These are phyloP conservation scores for Venturia carpophila DNA, from an alignment of 2,329 filamentous ascomycete species.

Conservation along the genomic window DNA sequence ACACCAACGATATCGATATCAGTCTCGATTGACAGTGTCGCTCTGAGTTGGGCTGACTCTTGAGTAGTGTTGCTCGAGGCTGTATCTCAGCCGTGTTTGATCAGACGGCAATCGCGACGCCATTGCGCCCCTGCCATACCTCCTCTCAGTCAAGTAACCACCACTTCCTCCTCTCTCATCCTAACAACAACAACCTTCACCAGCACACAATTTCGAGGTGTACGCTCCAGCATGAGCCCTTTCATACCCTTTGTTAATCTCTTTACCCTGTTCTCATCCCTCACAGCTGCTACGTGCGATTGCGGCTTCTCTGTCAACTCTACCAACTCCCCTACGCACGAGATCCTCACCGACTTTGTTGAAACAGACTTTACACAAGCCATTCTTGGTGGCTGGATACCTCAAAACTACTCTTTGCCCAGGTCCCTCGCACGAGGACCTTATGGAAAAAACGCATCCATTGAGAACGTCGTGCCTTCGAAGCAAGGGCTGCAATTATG, in stretches of 20 bases:
- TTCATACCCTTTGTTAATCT: neutral
- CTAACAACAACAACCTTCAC: too few relatives aligned
- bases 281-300: slow-evolving; percentile 43
- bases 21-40: too few relatives aligned
- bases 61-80: too few relatives aligned
- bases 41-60: too few relatives aligned
- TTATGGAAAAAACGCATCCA: slow-evolving; percentile 56
- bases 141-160: too few relatives aligned
- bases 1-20: too few relatives aligned
- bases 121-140: too few relatives aligned
- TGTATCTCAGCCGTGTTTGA: too few relatives aligned
- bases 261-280: neutral
- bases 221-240: slow-evolving; percentile 1
- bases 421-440: slow-evolving; percentile 50
- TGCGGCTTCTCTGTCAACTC: slow-evolving; percentile 60
- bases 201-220: neutral
- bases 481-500: slow-evolving; percentile 34
- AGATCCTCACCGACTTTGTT: slow-evolving; percentile 59
- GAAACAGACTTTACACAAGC: slow-evolving; percentile 62
- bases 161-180: too few relatives aligned
- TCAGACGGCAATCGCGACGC: too few relatives aligned
- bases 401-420: slow-evolving; percentile 60
- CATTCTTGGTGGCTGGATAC: slow-evolving; percentile 54
- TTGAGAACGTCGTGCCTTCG: slow-evolving; percentile 51
- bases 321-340: slow-evolving; percentile 32